A percentile compares a stretch with the other conserved stretches of the same genome.
These are phyloP conservation scores for Sugiyamaella americana DNA, from an alignment of 805 yeast species.

Conservation along the genomic window DNA sequence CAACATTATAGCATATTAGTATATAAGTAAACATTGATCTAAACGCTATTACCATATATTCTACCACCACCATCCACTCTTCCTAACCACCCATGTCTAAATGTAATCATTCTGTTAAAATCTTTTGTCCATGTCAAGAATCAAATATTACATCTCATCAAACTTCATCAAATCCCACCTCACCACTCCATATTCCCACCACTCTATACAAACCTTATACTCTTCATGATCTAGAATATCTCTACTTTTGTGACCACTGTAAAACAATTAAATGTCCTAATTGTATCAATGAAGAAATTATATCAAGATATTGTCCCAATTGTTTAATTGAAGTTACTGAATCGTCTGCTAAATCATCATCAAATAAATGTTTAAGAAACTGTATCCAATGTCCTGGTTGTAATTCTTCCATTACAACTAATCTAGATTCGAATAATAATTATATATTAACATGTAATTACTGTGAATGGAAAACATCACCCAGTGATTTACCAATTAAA, in stretches of 20 bases:
- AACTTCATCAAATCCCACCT: background rate
- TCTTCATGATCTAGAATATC: constrained; percentile 24
- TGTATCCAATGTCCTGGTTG: constrained; percentile 35
- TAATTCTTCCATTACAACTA: constrained; percentile 14
- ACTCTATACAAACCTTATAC: constrained; percentile 20
- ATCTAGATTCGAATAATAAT: constrained; percentile 6
- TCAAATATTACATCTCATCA: background rate
- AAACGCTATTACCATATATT: no score
- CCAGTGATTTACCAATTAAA: constrained; percentile 13
- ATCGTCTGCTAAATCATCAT: constrained; percentile 21
- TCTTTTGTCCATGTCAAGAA: constrained; percentile 1
- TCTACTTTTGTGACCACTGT: constrained; percentile 36
- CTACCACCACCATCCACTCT: no score
- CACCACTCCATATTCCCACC: constrained; percentile 16
- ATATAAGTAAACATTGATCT: no score
- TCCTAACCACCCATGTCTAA: no score
- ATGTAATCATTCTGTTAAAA: no score
- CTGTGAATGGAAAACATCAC: constrained; percentile 20
- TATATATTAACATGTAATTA: constrained; percentile 21
- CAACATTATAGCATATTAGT: no score
- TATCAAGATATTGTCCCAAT: constrained; percentile 32
- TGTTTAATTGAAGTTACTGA: constrained; percentile 32
- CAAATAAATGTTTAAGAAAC: constrained; percentile 30
- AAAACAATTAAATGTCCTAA: constrained; percentile 31
- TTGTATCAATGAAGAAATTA: constrained; percentile 33